Evolutionary conservation across 1,284 basidiomycete species (phyloP).

Genomic region (Phenoliferia sp.): DNA sequence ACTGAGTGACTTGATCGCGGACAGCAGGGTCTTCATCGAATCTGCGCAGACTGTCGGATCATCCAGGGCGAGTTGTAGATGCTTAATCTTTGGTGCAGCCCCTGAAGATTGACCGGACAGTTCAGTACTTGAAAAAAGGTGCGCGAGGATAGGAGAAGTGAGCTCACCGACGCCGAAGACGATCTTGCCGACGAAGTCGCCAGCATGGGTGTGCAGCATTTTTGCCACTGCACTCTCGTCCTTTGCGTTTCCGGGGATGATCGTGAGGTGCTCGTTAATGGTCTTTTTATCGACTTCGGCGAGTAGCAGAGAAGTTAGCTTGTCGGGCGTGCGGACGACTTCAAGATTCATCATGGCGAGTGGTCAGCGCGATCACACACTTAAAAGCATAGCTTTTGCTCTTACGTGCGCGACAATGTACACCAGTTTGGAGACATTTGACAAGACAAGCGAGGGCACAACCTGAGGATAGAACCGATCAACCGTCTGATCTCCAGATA

Average conservation of each 20-base stretch:
- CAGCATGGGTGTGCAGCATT: neutral
- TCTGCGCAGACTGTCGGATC: neutral
- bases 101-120: neutral
- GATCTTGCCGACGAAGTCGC: neutral
- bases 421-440: neutral
- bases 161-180: neutral
- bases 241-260: neutral
- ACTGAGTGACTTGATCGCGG: neutral
- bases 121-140: neutral
- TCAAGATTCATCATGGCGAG: neutral
- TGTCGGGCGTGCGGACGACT: slow-evolving; percentile 1
- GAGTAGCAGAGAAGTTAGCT: neutral
- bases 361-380: neutral
- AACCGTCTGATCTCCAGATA: too few species aligned
- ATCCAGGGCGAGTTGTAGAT: neutral
- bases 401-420: neutral
- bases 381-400: neutral
- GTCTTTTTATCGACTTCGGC: neutral
- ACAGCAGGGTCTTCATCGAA: neutral
- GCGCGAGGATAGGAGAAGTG: neutral
- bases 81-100: neutral
- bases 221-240: neutral
- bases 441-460: slow-evolving; percentile 3
- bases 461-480: too few species aligned
- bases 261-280: neutral